A percentile compares a stretch with the other conserved stretches of the same genome.
Evolutionary conservation across 208 protist species (phyloP).

Genomic region (Herpetomonas samuelpessoai): DNA sequence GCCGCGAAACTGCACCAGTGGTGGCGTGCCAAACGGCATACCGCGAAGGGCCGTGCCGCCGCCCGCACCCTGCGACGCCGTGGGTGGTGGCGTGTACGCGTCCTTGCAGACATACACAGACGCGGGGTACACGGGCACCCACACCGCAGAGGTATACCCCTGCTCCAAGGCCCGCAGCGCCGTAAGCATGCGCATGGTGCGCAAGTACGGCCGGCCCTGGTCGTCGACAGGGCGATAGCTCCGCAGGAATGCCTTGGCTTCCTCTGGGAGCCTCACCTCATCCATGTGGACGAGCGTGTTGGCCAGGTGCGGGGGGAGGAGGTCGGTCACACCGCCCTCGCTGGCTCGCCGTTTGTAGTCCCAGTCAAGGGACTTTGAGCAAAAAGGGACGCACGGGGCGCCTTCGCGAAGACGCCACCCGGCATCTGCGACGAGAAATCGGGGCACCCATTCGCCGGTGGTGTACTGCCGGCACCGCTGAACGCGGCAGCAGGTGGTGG

Average conservation of each 20-base stretch:
- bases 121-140: slow-evolving; percentile 23
- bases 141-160: slow-evolving; percentile 36
- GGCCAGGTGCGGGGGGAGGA: neutral
- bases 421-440: slow-evolving; percentile 10
- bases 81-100: neutral
- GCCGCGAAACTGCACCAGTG: slow-evolving; percentile 12
- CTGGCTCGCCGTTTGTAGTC: neutral
- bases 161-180: slow-evolving; percentile 62
- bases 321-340: neutral
- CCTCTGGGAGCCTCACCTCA: slow-evolving; percentile 31
- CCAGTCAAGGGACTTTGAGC: neutral
- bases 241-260: slow-evolving; percentile 29
- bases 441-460: slow-evolving; percentile 28
- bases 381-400: slow-evolving; percentile 9
- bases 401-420: slow-evolving; percentile 24
- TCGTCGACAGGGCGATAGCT: slow-evolving; percentile 47
- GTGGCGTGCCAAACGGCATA: neutral
- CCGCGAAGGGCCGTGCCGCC: neutral
- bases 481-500: slow-evolving; percentile 40
- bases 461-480: slow-evolving; percentile 27
- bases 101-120: neutral
- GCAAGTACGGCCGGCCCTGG: slow-evolving; percentile 26
- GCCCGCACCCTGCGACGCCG: neutral
- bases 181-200: slow-evolving; percentile 32
- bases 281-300: slow-evolving; percentile 42